A percentile compares a stretch with the other conserved stretches of the same genome.
phyloP scores from a whole-genome alignment of 805 yeast genomes.

The Cephaloascus albidus region DNA sequence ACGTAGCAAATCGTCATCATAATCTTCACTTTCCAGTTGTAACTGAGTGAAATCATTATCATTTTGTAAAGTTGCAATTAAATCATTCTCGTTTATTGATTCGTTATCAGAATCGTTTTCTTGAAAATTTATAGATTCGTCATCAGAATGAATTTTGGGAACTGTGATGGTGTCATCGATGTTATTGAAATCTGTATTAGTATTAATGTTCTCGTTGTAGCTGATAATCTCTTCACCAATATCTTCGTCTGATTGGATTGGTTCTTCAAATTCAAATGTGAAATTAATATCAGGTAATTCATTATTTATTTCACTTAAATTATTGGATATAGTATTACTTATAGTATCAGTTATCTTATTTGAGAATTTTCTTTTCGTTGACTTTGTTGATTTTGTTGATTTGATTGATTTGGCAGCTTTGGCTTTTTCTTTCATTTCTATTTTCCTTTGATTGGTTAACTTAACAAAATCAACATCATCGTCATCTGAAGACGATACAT shows the following conservation, averaged over 20 bases:
- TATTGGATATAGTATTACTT: constrained; percentile 3
- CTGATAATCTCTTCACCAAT: constrained; percentile 55
- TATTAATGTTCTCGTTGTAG: constrained; percentile 6
- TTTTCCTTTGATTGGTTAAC: constrained; percentile 60
- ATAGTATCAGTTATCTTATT: constrained; percentile 4
- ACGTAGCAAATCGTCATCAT: constrained; percentile 22
- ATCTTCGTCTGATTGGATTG: constrained; percentile 38
- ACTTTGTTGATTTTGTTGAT: not conserved
- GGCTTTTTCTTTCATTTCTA: constrained; percentile 41
- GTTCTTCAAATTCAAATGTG: constrained; percentile 30
- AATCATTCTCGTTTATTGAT: constrained; percentile 41
- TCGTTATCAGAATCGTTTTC: constrained; percentile 53
- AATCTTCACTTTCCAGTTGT: constrained; percentile 2
- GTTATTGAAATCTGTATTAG: constrained; percentile 7
- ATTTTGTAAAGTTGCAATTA: constrained; percentile 35
- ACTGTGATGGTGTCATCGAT: constrained; percentile 31
- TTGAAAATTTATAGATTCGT: constrained; percentile 7
- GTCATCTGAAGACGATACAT: constrained; percentile 44
- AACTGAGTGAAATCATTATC: constrained; percentile 35
- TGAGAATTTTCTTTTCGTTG: constrained; percentile 4
- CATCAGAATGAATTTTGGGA: constrained; percentile 20
- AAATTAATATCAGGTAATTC: constrained; percentile 32
- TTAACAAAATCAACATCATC: constrained; percentile 66
- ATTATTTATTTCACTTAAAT: constrained; percentile 20
- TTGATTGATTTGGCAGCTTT: constrained; percentile 13